A percentile compares a stretch with the other conserved stretches of the same genome.
Conservation (phyloP, 73 alveolate species). For the Paramecium primaurelia region DNA sequence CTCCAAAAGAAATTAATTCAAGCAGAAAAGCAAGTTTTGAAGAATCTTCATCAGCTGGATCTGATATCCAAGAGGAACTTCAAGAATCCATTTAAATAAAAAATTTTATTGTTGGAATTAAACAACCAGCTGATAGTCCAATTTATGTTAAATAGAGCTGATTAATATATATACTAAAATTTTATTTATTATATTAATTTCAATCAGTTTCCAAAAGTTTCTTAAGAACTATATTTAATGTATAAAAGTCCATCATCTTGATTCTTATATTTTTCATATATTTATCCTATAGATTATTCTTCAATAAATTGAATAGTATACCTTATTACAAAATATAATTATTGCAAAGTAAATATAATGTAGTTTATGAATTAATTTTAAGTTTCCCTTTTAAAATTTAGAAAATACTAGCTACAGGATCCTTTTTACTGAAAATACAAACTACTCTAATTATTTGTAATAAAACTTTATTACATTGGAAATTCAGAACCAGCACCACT, state of each 20-base stretch:
- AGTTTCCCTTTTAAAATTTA: not conserved
- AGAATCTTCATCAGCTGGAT: conserved; percentile 6
- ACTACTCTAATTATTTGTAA: not conserved
- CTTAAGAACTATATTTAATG: not conserved
- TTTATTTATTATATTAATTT: not conserved
- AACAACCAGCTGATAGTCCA: not conserved
- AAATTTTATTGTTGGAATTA: not conserved
- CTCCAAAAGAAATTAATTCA: conserved; percentile 3
- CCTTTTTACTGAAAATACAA: not conserved
- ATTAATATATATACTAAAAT: not conserved
- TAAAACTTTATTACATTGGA: not conserved
- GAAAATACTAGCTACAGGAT: not conserved
- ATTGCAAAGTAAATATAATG: not conserved
- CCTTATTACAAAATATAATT: not conserved
- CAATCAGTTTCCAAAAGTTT: not conserved
- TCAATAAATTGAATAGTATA: not conserved
- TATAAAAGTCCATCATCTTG: not conserved
- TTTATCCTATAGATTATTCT: not conserved
- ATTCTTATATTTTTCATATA: not conserved
- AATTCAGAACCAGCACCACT: not conserved
- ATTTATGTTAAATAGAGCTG: not conserved
- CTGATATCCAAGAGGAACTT: not conserved
- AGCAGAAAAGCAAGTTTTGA: conserved; percentile 3
- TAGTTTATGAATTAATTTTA: not conserved
- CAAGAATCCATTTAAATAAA: not conserved